These are phyloP conservation scores for Sambucus nigra DNA, from an alignment of 129 eudicot genomes.

Conservation along the genomic window DNA sequence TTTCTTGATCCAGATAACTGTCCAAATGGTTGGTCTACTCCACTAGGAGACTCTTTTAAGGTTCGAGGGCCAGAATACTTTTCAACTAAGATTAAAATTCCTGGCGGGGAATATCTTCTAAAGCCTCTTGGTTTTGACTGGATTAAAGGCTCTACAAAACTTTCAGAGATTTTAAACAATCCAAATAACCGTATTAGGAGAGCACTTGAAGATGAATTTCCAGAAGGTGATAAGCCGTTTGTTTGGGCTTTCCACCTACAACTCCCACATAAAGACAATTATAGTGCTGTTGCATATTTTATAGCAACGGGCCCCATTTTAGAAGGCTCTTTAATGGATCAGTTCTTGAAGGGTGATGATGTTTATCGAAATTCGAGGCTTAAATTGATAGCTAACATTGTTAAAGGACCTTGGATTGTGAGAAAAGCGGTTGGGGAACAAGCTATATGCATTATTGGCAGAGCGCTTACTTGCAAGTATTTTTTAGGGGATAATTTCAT, in stretches of 20 bases:
- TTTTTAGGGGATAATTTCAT: slow-evolving; percentile 24
- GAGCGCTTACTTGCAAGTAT: slow-evolving; percentile 41
- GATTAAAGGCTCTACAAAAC: slow-evolving; percentile 36
- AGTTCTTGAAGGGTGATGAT: slow-evolving; percentile 44
- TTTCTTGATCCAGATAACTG: slow-evolving; percentile 35
- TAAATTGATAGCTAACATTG: slow-evolving; percentile 45
- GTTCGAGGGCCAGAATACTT: slow-evolving; percentile 46
- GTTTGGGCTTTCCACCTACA: slow-evolving; percentile 56
- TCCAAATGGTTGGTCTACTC: slow-evolving; percentile 52
- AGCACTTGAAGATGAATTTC: slow-evolving; percentile 23
- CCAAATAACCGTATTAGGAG: slow-evolving; percentile 30
- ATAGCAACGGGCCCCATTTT: slow-evolving; percentile 17
- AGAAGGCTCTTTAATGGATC: slow-evolving; percentile 31
- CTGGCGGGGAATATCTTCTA: slow-evolving; percentile 39
- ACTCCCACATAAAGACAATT: slow-evolving; percentile 44
- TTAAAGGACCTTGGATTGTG: slow-evolving; percentile 52
- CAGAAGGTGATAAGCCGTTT: slow-evolving; percentile 25
- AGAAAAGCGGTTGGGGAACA: slow-evolving; percentile 52
- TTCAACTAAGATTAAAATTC: slow-evolving; percentile 33
- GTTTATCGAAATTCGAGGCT: slow-evolving; percentile 29
- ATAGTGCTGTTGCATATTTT: slow-evolving; percentile 41
- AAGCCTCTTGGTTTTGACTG: slow-evolving; percentile 54
- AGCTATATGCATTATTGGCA: slow-evolving; percentile 45
- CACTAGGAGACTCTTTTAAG: slow-evolving; percentile 35
- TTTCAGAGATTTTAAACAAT: slow-evolving; percentile 29